Evolutionary conservation across 352 stramenopile genomes (phyloP).

Genomic region (Phytophthora syringae): DNA sequence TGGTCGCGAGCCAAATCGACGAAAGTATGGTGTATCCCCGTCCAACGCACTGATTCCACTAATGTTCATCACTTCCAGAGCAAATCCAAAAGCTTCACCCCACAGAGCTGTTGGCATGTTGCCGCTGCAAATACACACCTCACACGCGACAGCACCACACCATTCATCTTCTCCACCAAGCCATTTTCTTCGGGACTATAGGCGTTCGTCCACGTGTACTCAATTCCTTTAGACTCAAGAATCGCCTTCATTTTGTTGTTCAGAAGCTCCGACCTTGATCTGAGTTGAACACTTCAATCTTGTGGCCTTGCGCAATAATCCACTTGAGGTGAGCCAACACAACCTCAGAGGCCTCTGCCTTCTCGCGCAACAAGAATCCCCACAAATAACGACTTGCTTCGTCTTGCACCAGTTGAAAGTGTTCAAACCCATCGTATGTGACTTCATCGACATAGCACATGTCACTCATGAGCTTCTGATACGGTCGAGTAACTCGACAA

Average conservation of each 20-base stretch:
- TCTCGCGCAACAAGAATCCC: background rate
- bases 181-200: background rate
- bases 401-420: background rate
- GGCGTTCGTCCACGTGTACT: background rate
- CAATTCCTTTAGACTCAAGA: background rate
- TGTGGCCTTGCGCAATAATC: background rate
- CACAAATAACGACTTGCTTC: background rate
- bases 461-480: background rate
- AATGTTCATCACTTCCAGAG: too few species aligned
- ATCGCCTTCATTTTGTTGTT: background rate
- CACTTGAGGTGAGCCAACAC: background rate
- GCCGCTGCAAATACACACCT: too few species aligned
- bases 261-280: background rate
- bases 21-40: too few species aligned
- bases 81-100: too few species aligned
- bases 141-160: background rate
- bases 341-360: background rate
- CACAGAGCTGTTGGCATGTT: too few species aligned
- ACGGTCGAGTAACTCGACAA: background rate
- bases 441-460: background rate
- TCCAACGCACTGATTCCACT: too few species aligned
- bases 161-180: constrained; percentile 3
- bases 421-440: background rate
- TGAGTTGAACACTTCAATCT: background rate
- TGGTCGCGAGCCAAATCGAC: too few species aligned